phyloP scores from a whole-genome alignment of 768 basidiomycete species.

The Phanerodontia chrysosporium region DNA sequence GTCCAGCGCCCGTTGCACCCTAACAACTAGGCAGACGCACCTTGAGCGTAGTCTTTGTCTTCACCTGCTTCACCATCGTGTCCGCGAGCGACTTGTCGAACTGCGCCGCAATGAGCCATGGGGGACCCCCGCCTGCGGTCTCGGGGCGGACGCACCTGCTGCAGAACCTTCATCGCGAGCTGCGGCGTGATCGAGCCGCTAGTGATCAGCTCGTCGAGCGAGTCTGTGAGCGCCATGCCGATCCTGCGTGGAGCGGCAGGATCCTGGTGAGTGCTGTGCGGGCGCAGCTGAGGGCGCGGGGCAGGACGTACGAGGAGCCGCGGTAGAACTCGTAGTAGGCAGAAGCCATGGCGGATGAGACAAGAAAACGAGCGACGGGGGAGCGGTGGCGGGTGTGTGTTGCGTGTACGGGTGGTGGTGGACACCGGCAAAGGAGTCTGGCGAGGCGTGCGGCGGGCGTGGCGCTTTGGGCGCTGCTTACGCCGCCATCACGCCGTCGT shows the following conservation, averaged over 20 bases:
- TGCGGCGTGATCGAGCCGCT: slow-evolving; percentile 96
- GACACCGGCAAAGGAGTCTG: slow-evolving; percentile 17
- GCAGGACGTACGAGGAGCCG: slow-evolving; percentile 72
- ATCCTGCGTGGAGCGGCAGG: slow-evolving; percentile 51
- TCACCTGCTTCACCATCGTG: slow-evolving; percentile 89
- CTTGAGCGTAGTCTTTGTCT: slow-evolving; percentile 92
- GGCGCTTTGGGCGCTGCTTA: slow-evolving; percentile 3
- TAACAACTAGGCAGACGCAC: slow-evolving; percentile 34
- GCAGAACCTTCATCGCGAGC: slow-evolving; percentile 96
- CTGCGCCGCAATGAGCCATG: slow-evolving; percentile 35
- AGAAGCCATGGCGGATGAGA: slow-evolving; percentile 53
- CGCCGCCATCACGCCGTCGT: slow-evolving; percentile 3
- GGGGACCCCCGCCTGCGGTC: background rate
- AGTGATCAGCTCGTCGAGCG: slow-evolving; percentile 96
- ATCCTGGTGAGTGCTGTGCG: background rate
- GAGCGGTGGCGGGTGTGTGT: background rate
- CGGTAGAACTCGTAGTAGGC: slow-evolving; percentile 93
- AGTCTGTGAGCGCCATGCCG: slow-evolving; percentile 96
- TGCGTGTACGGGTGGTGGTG: slow-evolving; percentile 2
- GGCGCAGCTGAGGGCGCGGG: background rate
- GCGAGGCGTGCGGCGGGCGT: slow-evolving; percentile 2
- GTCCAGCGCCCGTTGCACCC: background rate
- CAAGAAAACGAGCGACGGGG: background rate
- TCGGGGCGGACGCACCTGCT: slow-evolving; percentile 60
- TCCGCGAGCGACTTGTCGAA: slow-evolving; percentile 96